Evolutionary conservation across 1,284 basidiomycete genomes (phyloP).

Genomic region (Cutaneotrichosporon curvatum): DNA sequence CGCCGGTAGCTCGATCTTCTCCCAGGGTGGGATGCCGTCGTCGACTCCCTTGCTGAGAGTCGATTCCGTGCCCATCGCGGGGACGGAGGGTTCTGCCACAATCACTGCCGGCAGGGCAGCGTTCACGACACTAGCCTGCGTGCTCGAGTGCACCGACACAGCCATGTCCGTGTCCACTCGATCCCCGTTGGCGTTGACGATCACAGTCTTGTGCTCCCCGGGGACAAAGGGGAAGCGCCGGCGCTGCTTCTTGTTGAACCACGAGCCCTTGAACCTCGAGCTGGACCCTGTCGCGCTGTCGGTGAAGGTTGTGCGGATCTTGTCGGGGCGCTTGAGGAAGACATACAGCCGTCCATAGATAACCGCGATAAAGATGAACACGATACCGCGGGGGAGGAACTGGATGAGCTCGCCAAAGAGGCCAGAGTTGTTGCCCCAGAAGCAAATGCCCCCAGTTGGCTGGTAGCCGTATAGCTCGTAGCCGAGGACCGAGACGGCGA

Average conservation of each 20-base stretch:
- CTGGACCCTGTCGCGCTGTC: constrained; percentile 15
- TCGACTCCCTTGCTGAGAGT: too few relatives aligned
- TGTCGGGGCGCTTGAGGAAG: constrained; percentile 46
- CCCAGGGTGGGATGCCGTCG: constrained; percentile 44
- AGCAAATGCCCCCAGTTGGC: constrained; percentile 42
- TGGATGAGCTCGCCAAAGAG: constrained; percentile 45
- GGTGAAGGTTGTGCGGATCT: constrained; percentile 37
- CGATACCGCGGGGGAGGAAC: constrained; percentile 40
- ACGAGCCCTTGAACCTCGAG: constrained; percentile 2
- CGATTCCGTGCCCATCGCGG: too few relatives aligned
- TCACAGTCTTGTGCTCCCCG: constrained; percentile 3
- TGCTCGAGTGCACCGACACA: neutral
- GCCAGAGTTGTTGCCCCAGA: constrained; percentile 35
- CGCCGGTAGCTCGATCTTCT: constrained; percentile 40
- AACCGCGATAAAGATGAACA: constrained; percentile 40
- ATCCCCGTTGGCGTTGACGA: constrained; percentile 3
- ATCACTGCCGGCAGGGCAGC: too few relatives aligned
- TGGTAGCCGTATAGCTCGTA: constrained; percentile 36
- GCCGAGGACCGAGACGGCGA: constrained; percentile 29
- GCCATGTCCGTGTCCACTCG: neutral
- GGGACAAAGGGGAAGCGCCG: neutral
- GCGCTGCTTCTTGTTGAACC: constrained; percentile 10
- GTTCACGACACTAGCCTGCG: too few relatives aligned
- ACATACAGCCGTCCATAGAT: constrained; percentile 46
- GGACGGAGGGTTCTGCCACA: too few relatives aligned